Percentiles rank a stretch among this genome's conserved stretches.
These are phyloP conservation scores for Nannizzia gypsea DNA, from an alignment of 2,329 filamentous ascomycete genomes.

Conservation along the genomic window DNA sequence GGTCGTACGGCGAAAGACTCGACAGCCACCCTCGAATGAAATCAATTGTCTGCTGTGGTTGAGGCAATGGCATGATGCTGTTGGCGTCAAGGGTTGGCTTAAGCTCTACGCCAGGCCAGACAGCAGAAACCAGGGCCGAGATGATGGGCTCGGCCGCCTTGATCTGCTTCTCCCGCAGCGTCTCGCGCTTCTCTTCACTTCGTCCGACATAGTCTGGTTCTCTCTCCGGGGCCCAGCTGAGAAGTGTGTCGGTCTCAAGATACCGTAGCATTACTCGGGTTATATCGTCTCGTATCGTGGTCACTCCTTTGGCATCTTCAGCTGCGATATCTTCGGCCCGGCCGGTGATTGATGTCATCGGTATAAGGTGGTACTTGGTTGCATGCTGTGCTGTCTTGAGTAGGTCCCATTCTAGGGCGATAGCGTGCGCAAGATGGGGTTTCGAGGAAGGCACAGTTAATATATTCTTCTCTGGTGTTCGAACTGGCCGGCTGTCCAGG, in stretches of 20 bases:
- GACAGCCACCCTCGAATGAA: conserved; percentile 67
- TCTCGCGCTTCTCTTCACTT: conserved; percentile 39
- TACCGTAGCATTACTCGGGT: conserved; percentile 65
- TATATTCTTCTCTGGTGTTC: conserved; percentile 61
- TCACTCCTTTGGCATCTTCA: conserved; percentile 47
- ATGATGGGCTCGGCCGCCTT: conserved; percentile 59
- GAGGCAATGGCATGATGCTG: conserved; percentile 62
- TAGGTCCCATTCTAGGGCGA: conserved; percentile 89
- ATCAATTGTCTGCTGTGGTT: conserved; percentile 62
- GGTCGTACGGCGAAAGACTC: conserved; percentile 61
- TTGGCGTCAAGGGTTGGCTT: conserved; percentile 66
- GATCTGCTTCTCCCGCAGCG: conserved; percentile 61
- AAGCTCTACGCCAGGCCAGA: conserved; percentile 78
- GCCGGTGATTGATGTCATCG: conserved; percentile 72
- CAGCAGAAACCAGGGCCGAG: conserved; percentile 53
- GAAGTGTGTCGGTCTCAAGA: conserved; percentile 78
- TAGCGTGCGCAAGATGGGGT: conserved; percentile 66
- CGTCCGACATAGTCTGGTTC: conserved; percentile 39
- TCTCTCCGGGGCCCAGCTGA: conserved; percentile 69
- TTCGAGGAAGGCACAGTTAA: conserved; percentile 64
- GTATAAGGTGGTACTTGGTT: conserved; percentile 74
- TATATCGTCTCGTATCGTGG: conserved; percentile 50
- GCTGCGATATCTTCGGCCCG: conserved; percentile 69
- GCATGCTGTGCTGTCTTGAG: conserved; percentile 73
- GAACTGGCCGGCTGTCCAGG: conserved; percentile 68